Percentiles rank a stretch among this genome's conserved stretches.
Evolutionary conservation across 1,139 yeast genomes (phyloP).

Genomic region (Magnusiomyces fungicola): DNA sequence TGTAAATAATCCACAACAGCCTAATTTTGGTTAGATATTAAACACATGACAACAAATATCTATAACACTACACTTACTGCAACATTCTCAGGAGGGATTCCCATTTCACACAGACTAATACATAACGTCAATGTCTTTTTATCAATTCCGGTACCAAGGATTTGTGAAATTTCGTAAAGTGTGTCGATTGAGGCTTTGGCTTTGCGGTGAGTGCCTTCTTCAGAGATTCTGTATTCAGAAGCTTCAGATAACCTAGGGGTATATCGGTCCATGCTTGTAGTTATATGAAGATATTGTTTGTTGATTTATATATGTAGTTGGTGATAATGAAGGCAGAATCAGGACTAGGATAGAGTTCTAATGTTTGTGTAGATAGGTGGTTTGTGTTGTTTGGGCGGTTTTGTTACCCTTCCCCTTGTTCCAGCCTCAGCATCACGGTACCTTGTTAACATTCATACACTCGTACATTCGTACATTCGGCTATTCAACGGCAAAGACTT

Average conservation of each 20-base stretch:
- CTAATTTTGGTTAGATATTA: not conserved
- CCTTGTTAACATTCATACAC: no score
- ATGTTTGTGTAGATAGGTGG: no score
- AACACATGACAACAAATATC: not conserved
- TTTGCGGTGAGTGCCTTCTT: not conserved
- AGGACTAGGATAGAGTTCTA: no score
- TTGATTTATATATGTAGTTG: no score
- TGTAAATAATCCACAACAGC: slow-evolving; percentile 6
- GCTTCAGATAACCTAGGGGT: not conserved
- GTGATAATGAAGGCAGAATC: not conserved
- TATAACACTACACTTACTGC: slow-evolving; percentile 22
- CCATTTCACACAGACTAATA: slow-evolving; percentile 24
- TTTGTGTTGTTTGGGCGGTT: no score
- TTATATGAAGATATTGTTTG: not conserved
- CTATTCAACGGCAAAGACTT: no score
- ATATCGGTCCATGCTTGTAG: not conserved
- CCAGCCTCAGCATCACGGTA: no score
- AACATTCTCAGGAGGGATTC: slow-evolving; percentile 26
- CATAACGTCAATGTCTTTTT: slow-evolving; percentile 23
- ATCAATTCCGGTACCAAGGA: slow-evolving; percentile 27
- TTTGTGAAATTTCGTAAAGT: slow-evolving; percentile 26
- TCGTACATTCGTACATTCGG: no score
- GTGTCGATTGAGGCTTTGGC: slow-evolving; percentile 18
- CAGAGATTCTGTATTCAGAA: not conserved
- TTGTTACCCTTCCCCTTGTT: no score